Evolutionary conservation across 257 asterid species (phyloP).

Genomic region (Solanum appendiculatum): DNA sequence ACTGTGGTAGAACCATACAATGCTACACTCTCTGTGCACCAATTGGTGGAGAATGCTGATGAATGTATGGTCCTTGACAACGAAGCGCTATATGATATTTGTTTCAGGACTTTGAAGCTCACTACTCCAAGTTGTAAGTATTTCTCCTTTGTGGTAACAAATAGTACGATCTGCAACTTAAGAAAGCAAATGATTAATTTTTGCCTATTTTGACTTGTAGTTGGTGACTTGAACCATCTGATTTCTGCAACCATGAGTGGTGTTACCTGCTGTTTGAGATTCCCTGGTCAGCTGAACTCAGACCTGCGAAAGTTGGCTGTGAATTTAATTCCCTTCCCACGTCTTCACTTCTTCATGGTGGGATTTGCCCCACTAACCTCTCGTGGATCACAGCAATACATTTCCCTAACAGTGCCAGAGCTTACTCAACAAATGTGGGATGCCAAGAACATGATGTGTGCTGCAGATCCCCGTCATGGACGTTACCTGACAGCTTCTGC

Average conservation of each 20-base stretch:
- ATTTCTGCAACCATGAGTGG: slow-evolving; percentile 71
- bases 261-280: slow-evolving; percentile 50
- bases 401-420: slow-evolving; percentile 51
- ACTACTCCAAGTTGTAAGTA: slow-evolving; percentile 58
- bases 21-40: slow-evolving; percentile 59
- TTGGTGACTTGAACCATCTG: slow-evolving; percentile 59
- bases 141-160: neutral
- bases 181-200: neutral
- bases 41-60: slow-evolving; percentile 58
- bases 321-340: slow-evolving; percentile 58
- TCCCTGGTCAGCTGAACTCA: slow-evolving; percentile 60
- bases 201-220: slow-evolving; percentile 9
- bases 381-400: slow-evolving; percentile 48
- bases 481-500: slow-evolving; percentile 64
- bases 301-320: slow-evolving; percentile 57
- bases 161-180: neutral
- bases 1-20: slow-evolving; percentile 61
- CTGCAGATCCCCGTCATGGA: slow-evolving; percentile 61
- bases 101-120: slow-evolving; percentile 62
- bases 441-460: slow-evolving; percentile 68
- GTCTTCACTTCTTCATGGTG: slow-evolving; percentile 67
- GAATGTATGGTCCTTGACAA: slow-evolving; percentile 73
- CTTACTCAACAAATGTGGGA: slow-evolving; percentile 66
- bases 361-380: slow-evolving; percentile 61
- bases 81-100: slow-evolving; percentile 58